Evolutionary conservation across 306 rosid genomes (phyloP), one percentile per base, ranked within the genome.

Genomic region (Cucumis sativus): DNA sequence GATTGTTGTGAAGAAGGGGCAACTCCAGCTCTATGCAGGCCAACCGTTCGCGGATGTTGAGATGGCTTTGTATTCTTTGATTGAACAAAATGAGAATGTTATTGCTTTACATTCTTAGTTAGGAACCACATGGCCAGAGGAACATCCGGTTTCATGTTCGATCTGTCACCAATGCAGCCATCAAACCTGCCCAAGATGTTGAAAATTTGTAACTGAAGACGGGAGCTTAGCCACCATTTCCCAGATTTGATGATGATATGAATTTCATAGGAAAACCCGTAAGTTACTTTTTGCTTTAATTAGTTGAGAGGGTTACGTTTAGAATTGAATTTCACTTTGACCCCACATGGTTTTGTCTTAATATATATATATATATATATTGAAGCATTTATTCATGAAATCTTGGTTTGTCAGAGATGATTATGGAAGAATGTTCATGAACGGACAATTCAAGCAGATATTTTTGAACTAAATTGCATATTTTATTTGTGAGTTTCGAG

Each of bases 11-110:
- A 92, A 87, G 82, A 92, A 89, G 89, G 84, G 87, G 73, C 92
- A 92, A 84, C 88, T 95, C 82, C 88, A 86, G 75, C 92, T 95
- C 69, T 95, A 90, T 83, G 96, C 91, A 0, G 97, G 98, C 78
- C 96, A 95, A 60, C 92, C 93, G 18, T 90, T 95, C 76, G 71
- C 84, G 56, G 97, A 95, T 77, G 96, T 89, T 17, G 98, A 95
- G 85, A 88, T 43, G 85, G 90, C 93, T 61, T 68, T 92, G 83
- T 49, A 80, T 79, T 85, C 89, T 65, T 80, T 95, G 81, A 86
- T 87, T 45, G 79, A 85, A 69, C 81, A 77, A 80, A 79, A 80
- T 68, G 86, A 87, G 69, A 80, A 78, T 81, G 76, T 71, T 68
- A 40, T 47, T 59, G 16, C 58, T 56, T 23, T 61, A 21, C 55